Evolutionary conservation across 2,329 filamentous ascomycete species (phyloP).

Genomic region (Nannizziopsis arthrosporioides): DNA sequence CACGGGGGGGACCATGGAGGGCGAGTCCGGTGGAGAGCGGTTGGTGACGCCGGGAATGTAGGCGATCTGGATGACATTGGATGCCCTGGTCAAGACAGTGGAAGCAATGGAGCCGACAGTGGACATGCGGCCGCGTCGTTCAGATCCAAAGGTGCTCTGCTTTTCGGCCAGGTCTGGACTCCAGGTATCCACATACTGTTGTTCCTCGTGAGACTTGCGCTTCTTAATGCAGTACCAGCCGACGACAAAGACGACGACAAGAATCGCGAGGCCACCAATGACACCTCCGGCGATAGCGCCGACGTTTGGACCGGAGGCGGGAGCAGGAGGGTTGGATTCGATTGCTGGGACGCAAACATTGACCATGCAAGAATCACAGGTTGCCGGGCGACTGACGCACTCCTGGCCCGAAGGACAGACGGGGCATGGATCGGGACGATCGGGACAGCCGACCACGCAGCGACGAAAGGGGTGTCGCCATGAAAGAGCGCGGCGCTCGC

Average conservation of each 20-base stretch:
- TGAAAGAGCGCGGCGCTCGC: slow-evolving; percentile 22
- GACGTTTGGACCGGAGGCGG: slow-evolving; percentile 48
- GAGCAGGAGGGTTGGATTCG: slow-evolving; percentile 14
- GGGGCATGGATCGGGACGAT: slow-evolving; percentile 46
- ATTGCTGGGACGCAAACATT: slow-evolving; percentile 40
- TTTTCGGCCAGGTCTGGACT: slow-evolving; percentile 40
- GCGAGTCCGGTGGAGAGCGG: slow-evolving; percentile 72
- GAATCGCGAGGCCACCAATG: slow-evolving; percentile 64
- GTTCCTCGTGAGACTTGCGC: slow-evolving; percentile 55
- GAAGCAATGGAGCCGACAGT: slow-evolving; percentile 88
- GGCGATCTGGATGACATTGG: slow-evolving; percentile 98
- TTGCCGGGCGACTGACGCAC: slow-evolving; percentile 49
- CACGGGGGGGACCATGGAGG: slow-evolving; percentile 77
- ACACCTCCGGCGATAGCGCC: slow-evolving; percentile 89
- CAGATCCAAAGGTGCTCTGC: slow-evolving; percentile 45
- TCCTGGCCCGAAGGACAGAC: slow-evolving; percentile 43
- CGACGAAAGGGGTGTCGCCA: slow-evolving; percentile 40
- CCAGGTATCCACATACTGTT: slow-evolving; percentile 38
- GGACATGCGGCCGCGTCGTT: slow-evolving; percentile 56
- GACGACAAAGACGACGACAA: slow-evolving; percentile 65
- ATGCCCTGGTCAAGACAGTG: slow-evolving; percentile 86
- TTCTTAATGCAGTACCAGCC: slow-evolving; percentile 83
- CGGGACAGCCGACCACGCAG: slow-evolving; percentile 46
- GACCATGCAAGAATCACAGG: slow-evolving; percentile 49
- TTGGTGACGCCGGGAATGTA: slow-evolving; percentile 98